Evolutionary conservation across 345 rosid genomes (phyloP), one percentile per base, ranked within the genome.

Genomic region (Draba incana): DNA sequence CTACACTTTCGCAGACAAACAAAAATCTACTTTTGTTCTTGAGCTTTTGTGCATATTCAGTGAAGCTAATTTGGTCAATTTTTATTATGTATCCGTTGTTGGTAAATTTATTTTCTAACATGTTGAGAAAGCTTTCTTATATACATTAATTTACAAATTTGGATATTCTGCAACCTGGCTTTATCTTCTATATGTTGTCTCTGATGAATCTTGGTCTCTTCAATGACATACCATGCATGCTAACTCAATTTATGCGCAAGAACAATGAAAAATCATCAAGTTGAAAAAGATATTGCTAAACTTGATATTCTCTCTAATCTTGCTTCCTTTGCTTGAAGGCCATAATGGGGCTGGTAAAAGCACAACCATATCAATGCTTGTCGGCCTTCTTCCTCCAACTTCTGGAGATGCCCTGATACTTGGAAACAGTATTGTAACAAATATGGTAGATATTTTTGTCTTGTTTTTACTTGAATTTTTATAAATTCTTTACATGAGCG

Each of bases 281-380:
- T 60, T 47, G 46, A 31, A 62, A 49, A 64, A 64, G 46, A 44
- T 33, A 6, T 35, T 16, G 23, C 51, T n/a, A 46, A 60, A 27
- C 14, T 61, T 60, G 43, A 61, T 53, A 13, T 67, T 10, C 4
- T 64, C 23, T 5, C 24, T 70, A 70, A 11, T 48, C 24, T 57
- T 14, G 35, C 60, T 28, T 75, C 28, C 5, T 63, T 62, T 44
- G 74, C 66, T 64, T 81, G 72, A 79, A 93, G 98, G 98, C 52
- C 98, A 90, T 62, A 93, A 93, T 71, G 98, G 98, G 62, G 97
- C 98, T 48, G 98, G 98, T 63, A 93, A 93, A 85, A 93, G 98
- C 77, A 93, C 98, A 65, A 93, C 98, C 42, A 93, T 93, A 77
- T 93, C 98, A 7, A 93, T 93, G 98, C 97, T 93, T 77, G 93